phyloP scores from a whole-genome alignment of 2,329 filamentous ascomycete genomes.

The Colletotrichum sp. region DNA sequence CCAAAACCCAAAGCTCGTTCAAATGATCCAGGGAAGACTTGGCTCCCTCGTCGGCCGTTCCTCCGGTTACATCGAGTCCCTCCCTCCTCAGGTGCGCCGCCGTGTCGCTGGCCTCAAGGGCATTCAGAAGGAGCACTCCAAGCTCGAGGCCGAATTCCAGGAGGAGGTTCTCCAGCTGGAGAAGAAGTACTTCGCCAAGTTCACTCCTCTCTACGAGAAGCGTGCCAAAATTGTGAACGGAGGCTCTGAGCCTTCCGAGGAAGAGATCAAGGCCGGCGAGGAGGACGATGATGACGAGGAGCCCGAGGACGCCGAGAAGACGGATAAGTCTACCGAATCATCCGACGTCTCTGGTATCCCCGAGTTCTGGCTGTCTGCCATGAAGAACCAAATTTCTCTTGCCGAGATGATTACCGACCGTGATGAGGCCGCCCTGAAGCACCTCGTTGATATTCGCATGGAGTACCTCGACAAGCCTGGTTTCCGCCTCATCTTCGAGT shows the following conservation, averaged over 20 bases:
- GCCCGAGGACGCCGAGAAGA: conserved; percentile 58
- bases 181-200: conserved; percentile 99
- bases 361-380: conserved; percentile 99
- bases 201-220: conserved; percentile 96
- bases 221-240: conserved; percentile 94
- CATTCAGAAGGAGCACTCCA: conserved; percentile 98
- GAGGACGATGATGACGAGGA: conserved; percentile 74
- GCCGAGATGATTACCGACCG: conserved; percentile 99
- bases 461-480: conserved; percentile 98
- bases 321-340: conserved; percentile 57
- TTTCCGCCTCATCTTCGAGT: conserved; percentile 98
- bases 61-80: conserved; percentile 96
- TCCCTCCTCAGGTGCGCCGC: conserved; percentile 86
- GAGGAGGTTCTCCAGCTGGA: conserved; percentile 97
- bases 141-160: conserved; percentile 98
- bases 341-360: conserved; percentile 79
- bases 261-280: conserved; percentile 87
- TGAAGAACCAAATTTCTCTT: conserved; percentile 99
- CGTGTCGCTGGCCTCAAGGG: conserved; percentile 96
- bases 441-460: conserved; percentile 93
- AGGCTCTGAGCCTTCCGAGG: conserved; percentile 80
- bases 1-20: conserved; percentile 91
- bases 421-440: conserved; percentile 91
- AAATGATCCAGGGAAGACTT: conserved; percentile 97
- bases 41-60: conserved; percentile 91